Evolutionary conservation across 2,329 filamentous ascomycete genomes (phyloP).

Genomic region (Aureobasidium sp.): DNA sequence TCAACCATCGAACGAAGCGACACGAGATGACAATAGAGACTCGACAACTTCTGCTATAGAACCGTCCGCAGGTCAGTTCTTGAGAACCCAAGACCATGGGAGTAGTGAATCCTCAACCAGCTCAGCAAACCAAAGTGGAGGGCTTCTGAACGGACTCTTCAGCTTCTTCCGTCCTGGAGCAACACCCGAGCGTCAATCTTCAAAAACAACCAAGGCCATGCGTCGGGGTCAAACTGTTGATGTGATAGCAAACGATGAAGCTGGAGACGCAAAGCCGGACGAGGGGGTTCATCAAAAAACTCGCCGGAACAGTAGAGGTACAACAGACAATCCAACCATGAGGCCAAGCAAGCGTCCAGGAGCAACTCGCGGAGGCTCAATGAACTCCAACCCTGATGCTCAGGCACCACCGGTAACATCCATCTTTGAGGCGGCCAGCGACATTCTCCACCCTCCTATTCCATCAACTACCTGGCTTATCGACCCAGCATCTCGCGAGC

Average conservation of each 20-base stretch:
- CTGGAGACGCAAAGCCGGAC: neutral
- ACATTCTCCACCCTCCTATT: constrained; percentile 82
- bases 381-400: constrained; percentile 34
- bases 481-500: constrained; percentile 69
- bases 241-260: neutral
- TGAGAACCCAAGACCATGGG: neutral
- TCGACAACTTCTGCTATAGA: constrained; percentile 15
- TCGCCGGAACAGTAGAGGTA: constrained; percentile 13
- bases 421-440: constrained; percentile 89
- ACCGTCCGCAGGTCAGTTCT: neutral
- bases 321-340: constrained; percentile 15
- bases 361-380: constrained; percentile 42
- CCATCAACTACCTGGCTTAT: constrained; percentile 74
- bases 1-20: constrained; percentile 57
- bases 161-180: constrained; percentile 63
- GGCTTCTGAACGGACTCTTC: constrained; percentile 48
- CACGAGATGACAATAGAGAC: constrained; percentile 48
- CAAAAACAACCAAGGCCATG: constrained; percentile 27
- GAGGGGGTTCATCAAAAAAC: neutral
- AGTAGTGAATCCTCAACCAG: neutral
- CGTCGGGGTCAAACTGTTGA: constrained; percentile 61
- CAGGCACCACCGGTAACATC: constrained; percentile 76
- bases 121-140: constrained; percentile 14
- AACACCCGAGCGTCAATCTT: constrained; percentile 35
- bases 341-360: constrained; percentile 32